phyloP scores from a whole-genome alignment of 768 basidiomycete species.

The Lentinula detonsa region DNA sequence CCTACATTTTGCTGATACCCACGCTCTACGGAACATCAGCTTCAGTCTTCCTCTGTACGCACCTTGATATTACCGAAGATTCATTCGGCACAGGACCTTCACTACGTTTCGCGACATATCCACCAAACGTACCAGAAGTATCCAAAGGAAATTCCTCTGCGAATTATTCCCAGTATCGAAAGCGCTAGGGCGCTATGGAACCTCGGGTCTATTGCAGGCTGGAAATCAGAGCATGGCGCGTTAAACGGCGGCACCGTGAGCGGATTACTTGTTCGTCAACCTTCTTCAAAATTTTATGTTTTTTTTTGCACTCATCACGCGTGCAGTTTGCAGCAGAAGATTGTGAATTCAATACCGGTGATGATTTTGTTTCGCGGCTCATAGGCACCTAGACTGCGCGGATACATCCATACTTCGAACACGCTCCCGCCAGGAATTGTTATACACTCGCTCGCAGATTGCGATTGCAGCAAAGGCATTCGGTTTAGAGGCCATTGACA shows the following conservation, averaged over 20 bases:
- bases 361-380: not conserved
- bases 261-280: constrained; percentile 56
- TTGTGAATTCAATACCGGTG: constrained; percentile 39
- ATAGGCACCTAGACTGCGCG: constrained; percentile 66
- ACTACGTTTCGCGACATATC: constrained; percentile 39
- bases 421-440: constrained; percentile 63
- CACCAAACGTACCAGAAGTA: constrained; percentile 22
- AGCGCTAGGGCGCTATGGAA: constrained; percentile 70
- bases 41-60: constrained; percentile 39
- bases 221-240: constrained; percentile 48
- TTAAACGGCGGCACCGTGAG: constrained; percentile 47
- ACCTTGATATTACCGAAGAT: constrained; percentile 86
- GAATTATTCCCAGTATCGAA: constrained; percentile 79
- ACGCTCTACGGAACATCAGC: constrained; percentile 22
- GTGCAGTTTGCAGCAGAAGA: constrained; percentile 91
- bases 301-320: not conserved
- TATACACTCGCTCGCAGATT: constrained; percentile 79
- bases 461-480: constrained; percentile 82
- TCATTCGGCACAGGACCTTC: constrained; percentile 60
- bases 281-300: not conserved
- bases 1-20: not conserved
- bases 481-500: constrained; percentile 81
- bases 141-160: constrained; percentile 29
- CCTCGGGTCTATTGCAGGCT: constrained; percentile 63
- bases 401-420: constrained; percentile 82